phyloP scores from a whole-genome alignment of 352 stramenopile species.

The Globisporangium spiculum region DNA sequence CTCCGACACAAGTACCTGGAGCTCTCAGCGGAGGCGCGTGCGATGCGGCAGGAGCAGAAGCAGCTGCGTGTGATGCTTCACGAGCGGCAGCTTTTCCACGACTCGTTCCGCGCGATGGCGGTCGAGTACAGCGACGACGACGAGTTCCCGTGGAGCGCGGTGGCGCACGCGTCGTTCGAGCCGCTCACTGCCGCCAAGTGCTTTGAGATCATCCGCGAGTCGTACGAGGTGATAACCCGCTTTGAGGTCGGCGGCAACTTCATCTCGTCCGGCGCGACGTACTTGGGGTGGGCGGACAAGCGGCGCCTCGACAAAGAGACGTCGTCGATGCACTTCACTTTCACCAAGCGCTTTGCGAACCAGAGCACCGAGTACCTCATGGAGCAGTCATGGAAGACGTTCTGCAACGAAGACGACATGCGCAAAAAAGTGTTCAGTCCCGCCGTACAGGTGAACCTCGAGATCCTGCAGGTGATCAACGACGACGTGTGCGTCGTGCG shows the following conservation, averaged over 20 bases:
- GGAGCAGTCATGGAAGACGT: constrained; percentile 48
- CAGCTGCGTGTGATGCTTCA: constrained; percentile 48
- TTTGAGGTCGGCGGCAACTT: constrained; percentile 50
- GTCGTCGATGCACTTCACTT: constrained; percentile 56
- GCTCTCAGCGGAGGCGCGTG: constrained; percentile 38
- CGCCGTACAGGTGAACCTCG: constrained; percentile 39
- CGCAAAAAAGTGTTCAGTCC: constrained; percentile 47
- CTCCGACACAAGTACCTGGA: constrained; percentile 34
- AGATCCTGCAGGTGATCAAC: constrained; percentile 48
- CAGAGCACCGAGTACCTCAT: constrained; percentile 36
- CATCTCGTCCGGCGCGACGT: constrained; percentile 40
- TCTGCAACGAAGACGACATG: constrained; percentile 45
- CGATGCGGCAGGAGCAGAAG: constrained; percentile 48
- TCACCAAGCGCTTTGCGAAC: constrained; percentile 45
- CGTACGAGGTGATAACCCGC: constrained; percentile 45
- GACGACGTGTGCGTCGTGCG: constrained; percentile 52
- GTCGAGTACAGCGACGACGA: constrained; percentile 29
- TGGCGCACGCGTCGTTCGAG: constrained; percentile 33
- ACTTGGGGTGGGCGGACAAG: constrained; percentile 64
- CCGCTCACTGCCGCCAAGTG: constrained; percentile 26
- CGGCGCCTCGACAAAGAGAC: constrained; percentile 38
- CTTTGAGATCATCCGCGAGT: constrained; percentile 53
- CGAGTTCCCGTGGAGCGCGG: constrained; percentile 22
- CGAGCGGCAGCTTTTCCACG: constrained; percentile 53
- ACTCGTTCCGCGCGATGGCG: constrained; percentile 31